A percentile compares a stretch with the other conserved stretches of the same genome.
These are phyloP conservation scores for Lathyrus aphaca DNA, from an alignment of 306 rosid genomes.

Conservation along the genomic window DNA sequence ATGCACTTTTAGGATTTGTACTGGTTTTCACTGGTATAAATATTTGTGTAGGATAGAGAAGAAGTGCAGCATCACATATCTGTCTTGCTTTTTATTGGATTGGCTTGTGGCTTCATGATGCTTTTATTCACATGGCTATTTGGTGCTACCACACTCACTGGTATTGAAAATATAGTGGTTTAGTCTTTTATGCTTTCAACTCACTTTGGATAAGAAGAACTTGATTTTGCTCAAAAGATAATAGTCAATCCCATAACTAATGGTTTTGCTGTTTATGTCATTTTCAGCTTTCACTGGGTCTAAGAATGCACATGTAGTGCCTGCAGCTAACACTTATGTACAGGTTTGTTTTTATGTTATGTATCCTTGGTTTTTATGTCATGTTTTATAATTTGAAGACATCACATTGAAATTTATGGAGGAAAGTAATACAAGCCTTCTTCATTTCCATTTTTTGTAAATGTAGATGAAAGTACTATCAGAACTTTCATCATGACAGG, in stretches of 20 bases:
- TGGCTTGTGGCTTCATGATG: slow-evolving; percentile 79
- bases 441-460: slow-evolving; percentile 17
- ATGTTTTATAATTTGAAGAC: slow-evolving; percentile 20
- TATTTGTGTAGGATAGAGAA: slow-evolving; percentile 69
- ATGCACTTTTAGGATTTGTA: slow-evolving; percentile 18
- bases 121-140: slow-evolving; percentile 71
- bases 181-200: slow-evolving; percentile 30
- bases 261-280: slow-evolving; percentile 37
- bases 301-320: slow-evolving; percentile 64
- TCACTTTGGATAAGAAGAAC: slow-evolving; percentile 27
- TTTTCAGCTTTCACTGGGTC: slow-evolving; percentile 83
- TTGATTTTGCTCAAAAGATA: slow-evolving; percentile 31
- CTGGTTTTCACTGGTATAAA: slow-evolving; percentile 20
- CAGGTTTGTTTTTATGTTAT: slow-evolving; percentile 61
- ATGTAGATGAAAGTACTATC: slow-evolving; percentile 18
- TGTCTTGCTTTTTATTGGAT: slow-evolving; percentile 78
- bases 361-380: slow-evolving; percentile 2
- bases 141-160: slow-evolving; percentile 72
- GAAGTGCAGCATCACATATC: slow-evolving; percentile 74
- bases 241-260: slow-evolving; percentile 42
- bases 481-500: not conserved
- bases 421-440: slow-evolving; percentile 29
- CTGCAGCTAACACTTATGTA: slow-evolving; percentile 83
- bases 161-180: slow-evolving; percentile 51
- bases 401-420: not conserved